Percentiles rank a stretch among this genome's conserved stretches.
These are phyloP conservation scores for Trichoderma aggressivum DNA, from an alignment of 2,329 filamentous ascomycete genomes.

Conservation along the genomic window DNA sequence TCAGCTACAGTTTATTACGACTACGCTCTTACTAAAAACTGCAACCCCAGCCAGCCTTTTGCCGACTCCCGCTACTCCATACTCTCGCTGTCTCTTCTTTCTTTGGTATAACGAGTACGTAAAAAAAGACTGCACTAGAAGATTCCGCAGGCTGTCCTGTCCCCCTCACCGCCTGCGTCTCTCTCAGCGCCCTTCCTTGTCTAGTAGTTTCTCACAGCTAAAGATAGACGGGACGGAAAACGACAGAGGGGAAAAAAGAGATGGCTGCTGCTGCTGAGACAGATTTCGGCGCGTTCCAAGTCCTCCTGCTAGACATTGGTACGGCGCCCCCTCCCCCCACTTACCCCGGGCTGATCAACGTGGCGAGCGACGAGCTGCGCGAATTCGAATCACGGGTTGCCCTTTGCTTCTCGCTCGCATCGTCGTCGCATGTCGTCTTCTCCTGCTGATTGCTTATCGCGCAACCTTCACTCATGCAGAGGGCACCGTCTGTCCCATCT, in stretches of 20 bases:
- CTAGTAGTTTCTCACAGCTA: neutral
- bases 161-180: slow-evolving; percentile 5
- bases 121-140: neutral
- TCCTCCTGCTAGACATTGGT: slow-evolving; percentile 39
- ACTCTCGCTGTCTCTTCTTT: no score
- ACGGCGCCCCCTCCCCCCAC: slow-evolving; percentile 20
- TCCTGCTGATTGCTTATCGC: slow-evolving; percentile 18
- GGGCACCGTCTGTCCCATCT: slow-evolving; percentile 79
- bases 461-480: slow-evolving; percentile 46
- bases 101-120: neutral
- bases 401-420: neutral
- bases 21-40: neutral
- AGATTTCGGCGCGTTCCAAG: slow-evolving; percentile 31
- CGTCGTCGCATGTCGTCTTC: neutral
- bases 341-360: slow-evolving; percentile 13
- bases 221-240: neutral
- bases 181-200: neutral
- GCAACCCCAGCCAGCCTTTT: neutral
- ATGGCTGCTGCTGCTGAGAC: slow-evolving; percentile 21
- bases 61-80: neutral
- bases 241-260: neutral
- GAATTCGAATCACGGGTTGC: slow-evolving; percentile 2
- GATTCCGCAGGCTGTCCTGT: neutral
- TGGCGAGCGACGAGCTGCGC: slow-evolving; percentile 7
- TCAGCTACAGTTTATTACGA: slow-evolving; percentile 1